Evolutionary conservation across 257 asterid species (phyloP).

Genomic region (Henckelia pumila): DNA sequence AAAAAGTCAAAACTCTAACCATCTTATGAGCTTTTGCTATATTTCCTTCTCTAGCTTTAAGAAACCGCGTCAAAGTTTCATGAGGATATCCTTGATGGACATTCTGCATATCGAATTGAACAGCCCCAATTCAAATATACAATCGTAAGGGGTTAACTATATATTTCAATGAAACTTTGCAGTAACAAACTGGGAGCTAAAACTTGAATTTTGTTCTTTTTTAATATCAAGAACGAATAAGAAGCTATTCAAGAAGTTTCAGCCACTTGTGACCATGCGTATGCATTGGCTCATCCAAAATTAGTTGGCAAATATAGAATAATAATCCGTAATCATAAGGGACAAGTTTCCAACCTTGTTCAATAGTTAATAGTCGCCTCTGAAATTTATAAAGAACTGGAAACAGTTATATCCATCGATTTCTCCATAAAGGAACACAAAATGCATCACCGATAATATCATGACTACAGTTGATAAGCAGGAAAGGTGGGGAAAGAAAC

Average conservation of each 20-base stretch:
- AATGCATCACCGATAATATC: background rate
- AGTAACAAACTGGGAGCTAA: background rate
- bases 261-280: background rate
- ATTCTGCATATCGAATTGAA: constrained; percentile 44
- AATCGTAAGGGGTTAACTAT: constrained; percentile 1
- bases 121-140: constrained; percentile 8
- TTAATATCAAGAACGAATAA: background rate
- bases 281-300: background rate
- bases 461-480: background rate
- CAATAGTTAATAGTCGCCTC: background rate
- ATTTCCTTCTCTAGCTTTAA: constrained; percentile 69
- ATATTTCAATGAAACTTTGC: background rate
- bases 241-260: background rate
- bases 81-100: constrained; percentile 64
- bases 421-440: background rate
- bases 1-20: constrained; percentile 36
- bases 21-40: constrained; percentile 59
- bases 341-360: background rate
- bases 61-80: constrained; percentile 55
- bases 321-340: background rate
- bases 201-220: too few species aligned
- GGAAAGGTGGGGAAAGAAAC: constrained; percentile 28
- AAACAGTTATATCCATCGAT: background rate
- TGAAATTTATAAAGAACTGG: background rate
- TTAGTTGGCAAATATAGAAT: background rate